Base-by-base conservation (phyloP, 257 asterid genomes). In the Petrea volubilis region DNA sequence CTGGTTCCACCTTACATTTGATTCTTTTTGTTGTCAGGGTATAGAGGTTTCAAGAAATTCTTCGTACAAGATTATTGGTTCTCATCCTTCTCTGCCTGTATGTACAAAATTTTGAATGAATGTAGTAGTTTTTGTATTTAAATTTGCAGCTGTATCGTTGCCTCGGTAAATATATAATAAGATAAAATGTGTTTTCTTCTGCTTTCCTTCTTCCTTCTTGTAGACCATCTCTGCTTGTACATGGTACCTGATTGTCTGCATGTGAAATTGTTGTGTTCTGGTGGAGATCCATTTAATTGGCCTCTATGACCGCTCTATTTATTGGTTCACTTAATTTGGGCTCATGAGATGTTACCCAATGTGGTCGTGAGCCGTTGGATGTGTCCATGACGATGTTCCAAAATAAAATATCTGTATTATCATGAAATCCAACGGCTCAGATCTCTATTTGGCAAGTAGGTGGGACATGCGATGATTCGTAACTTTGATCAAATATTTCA, bases 121-220 rank as follows among this genome's bases (percentile, higher is more conserved):
- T 74, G 68, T 18, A 44, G 13, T 46, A 7, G n/a, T 5, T 64
- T 36, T 47, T 67, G 64, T 57, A 58, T 49, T 7, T 21, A 66
- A 57, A 31, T 70, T 1, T n/a, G n/a, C 59, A 49, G 14, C 69
- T 63, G 64, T 69, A 52, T 51, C 17, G 36, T 0, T 15, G 12
- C 18, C 12, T 41, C 15, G 7, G 51, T 12, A 13, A 25, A 11
- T n/a, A n/a, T n/a, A n/a, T n/a, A n/a, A n/a, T n/a, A n/a, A n/a
- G n/a, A n/a, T n/a, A n/a, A n/a, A n/a, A n/a, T n/a, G n/a, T n/a
- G n/a, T n/a, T n/a, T n/a, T n/a, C n/a, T n/a, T n/a, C n/a, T n/a
- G n/a, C n/a, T n/a, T n/a, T n/a, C n/a, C n/a, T n/a, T n/a, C n/a
- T n/a, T 27, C 29, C 29, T 51, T 51, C 58, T 51, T 21, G 0